Conservation (phyloP, 78 protist genomes). For the Protostelium mycophagum region DNA sequence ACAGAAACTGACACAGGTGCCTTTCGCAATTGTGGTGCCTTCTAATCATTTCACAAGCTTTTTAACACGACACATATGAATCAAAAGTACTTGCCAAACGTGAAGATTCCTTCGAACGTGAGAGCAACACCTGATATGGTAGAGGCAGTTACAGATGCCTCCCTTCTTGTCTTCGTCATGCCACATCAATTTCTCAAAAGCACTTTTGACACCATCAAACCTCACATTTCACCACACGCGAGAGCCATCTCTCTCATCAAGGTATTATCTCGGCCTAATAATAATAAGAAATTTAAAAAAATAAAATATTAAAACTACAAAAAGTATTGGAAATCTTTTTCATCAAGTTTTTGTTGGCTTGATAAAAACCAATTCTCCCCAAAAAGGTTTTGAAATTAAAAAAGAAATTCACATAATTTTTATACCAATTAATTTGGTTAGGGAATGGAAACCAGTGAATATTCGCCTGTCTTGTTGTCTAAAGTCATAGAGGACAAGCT, state of each 20-base stretch:
- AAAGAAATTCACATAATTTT: too few relatives aligned
- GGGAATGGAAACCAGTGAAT: not conserved
- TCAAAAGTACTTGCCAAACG: conserved; percentile 60
- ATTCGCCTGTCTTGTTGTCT: conserved; percentile 36
- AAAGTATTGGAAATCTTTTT: too few relatives aligned
- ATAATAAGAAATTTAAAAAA: conserved; percentile 6
- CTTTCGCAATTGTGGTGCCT: not conserved
- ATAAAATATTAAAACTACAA: too few relatives aligned
- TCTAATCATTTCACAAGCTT: not conserved
- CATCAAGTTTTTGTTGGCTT: too few relatives aligned
- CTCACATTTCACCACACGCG: not conserved
- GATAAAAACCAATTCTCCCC: too few relatives aligned
- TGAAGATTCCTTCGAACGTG: conserved; percentile 15
- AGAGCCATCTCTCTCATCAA: conserved; percentile 70
- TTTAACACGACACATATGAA: conserved; percentile 63
- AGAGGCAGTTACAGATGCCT: conserved; percentile 28
- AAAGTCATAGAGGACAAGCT: conserved; percentile 31
- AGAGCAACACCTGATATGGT: conserved; percentile 33
- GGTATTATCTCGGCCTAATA: too few relatives aligned
- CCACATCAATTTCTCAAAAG: conserved; percentile 53
- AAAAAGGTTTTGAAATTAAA: too few relatives aligned
- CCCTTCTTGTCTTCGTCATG: conserved; percentile 44
- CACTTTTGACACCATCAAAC: conserved; percentile 18
- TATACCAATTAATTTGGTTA: too few relatives aligned
- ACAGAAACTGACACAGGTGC: conserved; percentile 36